Percentiles rank a stretch among this genome's conserved stretches.
These are phyloP conservation scores for Xerocomellus chrysenteron DNA, from an alignment of 768 basidiomycete genomes.

Conservation along the genomic window DNA sequence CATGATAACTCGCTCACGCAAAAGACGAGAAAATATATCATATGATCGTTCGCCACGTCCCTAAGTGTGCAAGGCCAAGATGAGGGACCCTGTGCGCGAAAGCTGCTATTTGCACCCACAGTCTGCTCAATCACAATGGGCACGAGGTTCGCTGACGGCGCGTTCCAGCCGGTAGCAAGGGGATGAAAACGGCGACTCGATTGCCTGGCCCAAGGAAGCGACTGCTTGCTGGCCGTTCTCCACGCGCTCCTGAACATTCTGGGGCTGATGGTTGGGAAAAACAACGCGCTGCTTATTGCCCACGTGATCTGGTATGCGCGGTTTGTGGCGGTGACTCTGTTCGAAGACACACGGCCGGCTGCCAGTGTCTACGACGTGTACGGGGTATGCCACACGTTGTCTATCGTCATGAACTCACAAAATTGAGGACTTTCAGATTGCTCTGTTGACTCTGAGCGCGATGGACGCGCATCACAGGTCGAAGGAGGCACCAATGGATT, in stretches of 20 bases:
- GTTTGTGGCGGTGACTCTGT: slow-evolving; percentile 12
- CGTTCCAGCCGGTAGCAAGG: slow-evolving; percentile 42
- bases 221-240: slow-evolving; percentile 21
- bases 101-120: slow-evolving; percentile 39
- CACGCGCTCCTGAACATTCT: slow-evolving; percentile 32
- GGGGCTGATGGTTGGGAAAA: slow-evolving; percentile 2
- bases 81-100: slow-evolving; percentile 17
- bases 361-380: slow-evolving; percentile 6
- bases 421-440: not conserved
- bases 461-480: slow-evolving; percentile 45
- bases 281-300: slow-evolving; percentile 3
- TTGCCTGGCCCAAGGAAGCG: slow-evolving; percentile 9
- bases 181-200: slow-evolving; percentile 53
- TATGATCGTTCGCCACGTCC: slow-evolving; percentile 88
- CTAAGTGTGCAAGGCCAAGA: slow-evolving; percentile 35
- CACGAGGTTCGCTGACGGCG: slow-evolving; percentile 65
- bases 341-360: not conserved
- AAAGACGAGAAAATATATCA: slow-evolving; percentile 92
- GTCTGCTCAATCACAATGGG: slow-evolving; percentile 95
- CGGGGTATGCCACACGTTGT: slow-evolving; percentile 11
- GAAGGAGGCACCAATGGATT: slow-evolving; percentile 88
- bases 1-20: slow-evolving; percentile 95
- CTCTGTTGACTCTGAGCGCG: not conserved
- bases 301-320: slow-evolving; percentile 27
- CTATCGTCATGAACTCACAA: not conserved